Conservation (phyloP, 805 yeast genomes). For the Tetrapisispora taiwanensis region DNA sequence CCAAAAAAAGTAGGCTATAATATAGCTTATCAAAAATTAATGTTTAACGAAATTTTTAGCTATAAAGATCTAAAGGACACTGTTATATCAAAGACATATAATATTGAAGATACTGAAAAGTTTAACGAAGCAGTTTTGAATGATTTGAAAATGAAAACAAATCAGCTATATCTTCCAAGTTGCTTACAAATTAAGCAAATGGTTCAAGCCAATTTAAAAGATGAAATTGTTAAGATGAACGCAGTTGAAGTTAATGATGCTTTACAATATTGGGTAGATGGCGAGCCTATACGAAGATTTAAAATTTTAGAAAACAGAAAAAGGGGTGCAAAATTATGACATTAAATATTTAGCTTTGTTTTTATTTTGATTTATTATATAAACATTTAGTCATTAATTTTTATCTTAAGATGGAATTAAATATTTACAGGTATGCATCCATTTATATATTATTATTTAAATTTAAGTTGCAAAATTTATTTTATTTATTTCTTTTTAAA, state of each 20-base stretch:
- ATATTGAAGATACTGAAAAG: constrained; percentile 33
- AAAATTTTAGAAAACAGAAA: constrained; percentile 41
- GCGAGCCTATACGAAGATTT: constrained; percentile 66
- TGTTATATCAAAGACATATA: constrained; percentile 49
- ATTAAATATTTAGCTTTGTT: background rate
- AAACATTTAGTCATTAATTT: no score
- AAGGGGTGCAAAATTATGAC: constrained; percentile 36
- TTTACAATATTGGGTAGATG: constrained; percentile 56
- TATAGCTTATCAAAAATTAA: constrained; percentile 59
- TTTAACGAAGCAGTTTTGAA: constrained; percentile 37
- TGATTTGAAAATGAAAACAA: constrained; percentile 30
- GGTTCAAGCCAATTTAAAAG: constrained; percentile 15
- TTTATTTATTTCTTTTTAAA: no score
- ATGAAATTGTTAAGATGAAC: constrained; percentile 33
- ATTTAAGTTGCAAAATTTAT: no score
- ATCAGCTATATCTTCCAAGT: constrained; percentile 33
- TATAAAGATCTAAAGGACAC: constrained; percentile 55
- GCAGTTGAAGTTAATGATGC: constrained; percentile 63
- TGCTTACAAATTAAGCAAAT: constrained; percentile 36
- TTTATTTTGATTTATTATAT: no score
- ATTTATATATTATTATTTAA: no score
- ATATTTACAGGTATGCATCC: no score
- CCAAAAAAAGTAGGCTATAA: constrained; percentile 64
- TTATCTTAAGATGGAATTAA: no score
- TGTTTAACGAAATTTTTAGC: constrained; percentile 54